phyloP scores from a whole-genome alignment of 2,329 filamentous ascomycete species.

The Aspergillus sp. region DNA sequence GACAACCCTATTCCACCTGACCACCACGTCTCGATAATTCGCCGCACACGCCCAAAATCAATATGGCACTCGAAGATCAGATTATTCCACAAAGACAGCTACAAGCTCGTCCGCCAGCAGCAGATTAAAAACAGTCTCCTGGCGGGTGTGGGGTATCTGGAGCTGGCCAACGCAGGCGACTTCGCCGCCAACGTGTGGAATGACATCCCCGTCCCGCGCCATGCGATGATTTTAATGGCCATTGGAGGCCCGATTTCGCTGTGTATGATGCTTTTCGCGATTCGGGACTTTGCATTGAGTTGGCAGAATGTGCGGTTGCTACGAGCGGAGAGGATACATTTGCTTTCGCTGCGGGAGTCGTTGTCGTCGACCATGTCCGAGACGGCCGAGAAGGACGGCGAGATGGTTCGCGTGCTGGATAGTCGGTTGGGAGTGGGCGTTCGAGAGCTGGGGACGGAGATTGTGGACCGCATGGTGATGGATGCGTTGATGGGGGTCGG shows the following conservation, averaged over 20 bases:
- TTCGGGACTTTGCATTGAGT: constrained; percentile 38
- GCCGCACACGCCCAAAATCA: neutral
- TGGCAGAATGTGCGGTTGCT: constrained; percentile 43
- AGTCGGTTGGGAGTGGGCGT: constrained; percentile 39
- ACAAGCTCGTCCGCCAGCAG: constrained; percentile 17
- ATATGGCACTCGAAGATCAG: neutral
- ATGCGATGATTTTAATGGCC: constrained; percentile 46
- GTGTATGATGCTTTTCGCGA: constrained; percentile 39
- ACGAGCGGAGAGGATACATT: constrained; percentile 31
- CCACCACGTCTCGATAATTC: neutral
- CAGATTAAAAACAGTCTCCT: constrained; percentile 31
- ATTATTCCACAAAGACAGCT: constrained; percentile 7
- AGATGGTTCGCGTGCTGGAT: constrained; percentile 20
- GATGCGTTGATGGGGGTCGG: constrained; percentile 45
- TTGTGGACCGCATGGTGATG: constrained; percentile 45
- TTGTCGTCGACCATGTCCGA: neutral
- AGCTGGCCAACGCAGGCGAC: constrained; percentile 49
- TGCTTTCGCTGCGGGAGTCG: constrained; percentile 17
- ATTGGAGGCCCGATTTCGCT: constrained; percentile 44
- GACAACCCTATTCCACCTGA: neutral
- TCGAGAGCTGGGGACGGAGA: constrained; percentile 45
- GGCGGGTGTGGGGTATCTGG: constrained; percentile 43
- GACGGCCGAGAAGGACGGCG: constrained; percentile 10
- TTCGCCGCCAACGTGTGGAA: constrained; percentile 55
- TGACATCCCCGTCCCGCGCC: constrained; percentile 41